Percentiles rank a stretch among this genome's conserved stretches.
Evolutionary conservation across 179 eudicot genomes (phyloP).

Genomic region (Pouteria campechiana): DNA sequence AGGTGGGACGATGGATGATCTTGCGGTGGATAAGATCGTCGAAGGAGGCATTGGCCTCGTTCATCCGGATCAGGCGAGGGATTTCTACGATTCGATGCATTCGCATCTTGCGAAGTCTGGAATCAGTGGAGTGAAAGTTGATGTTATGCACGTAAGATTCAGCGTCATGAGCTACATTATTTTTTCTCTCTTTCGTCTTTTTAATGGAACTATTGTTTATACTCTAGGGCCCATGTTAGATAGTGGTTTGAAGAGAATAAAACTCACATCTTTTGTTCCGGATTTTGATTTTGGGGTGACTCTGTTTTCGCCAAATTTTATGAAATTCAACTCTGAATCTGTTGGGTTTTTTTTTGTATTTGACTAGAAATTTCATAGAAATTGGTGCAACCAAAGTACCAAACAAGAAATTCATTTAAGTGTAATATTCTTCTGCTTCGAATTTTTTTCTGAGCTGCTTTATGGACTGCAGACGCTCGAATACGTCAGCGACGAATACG

Average conservation of each 20-base stretch:
- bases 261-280: too few relatives aligned
- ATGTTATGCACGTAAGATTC: conserved; percentile 52
- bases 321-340: too few relatives aligned
- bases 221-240: too few relatives aligned
- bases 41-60: conserved; percentile 61
- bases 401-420: too few relatives aligned
- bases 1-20: conserved; percentile 47
- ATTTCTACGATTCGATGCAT: conserved; percentile 56
- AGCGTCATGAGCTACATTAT: neutral
- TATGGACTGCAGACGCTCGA: conserved; percentile 37
- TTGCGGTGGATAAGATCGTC: conserved; percentile 47
- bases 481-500: conserved; percentile 39
- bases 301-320: too few relatives aligned
- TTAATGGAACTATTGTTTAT: neutral
- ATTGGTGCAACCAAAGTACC: too few relatives aligned
- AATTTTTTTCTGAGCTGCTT: too few relatives aligned
- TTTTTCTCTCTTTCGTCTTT: neutral
- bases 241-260: too few relatives aligned
- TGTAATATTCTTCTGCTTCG: neutral
- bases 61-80: conserved; percentile 44
- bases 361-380: neutral
- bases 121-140: conserved; percentile 59
- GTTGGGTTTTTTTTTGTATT: neutral
- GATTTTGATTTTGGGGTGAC: too few relatives aligned
- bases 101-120: conserved; percentile 44